Evolutionary conservation across 805 yeast genomes (phyloP), one percentile per base, ranked within the genome.

Genomic region (Metschnikowia continentalis): DNA sequence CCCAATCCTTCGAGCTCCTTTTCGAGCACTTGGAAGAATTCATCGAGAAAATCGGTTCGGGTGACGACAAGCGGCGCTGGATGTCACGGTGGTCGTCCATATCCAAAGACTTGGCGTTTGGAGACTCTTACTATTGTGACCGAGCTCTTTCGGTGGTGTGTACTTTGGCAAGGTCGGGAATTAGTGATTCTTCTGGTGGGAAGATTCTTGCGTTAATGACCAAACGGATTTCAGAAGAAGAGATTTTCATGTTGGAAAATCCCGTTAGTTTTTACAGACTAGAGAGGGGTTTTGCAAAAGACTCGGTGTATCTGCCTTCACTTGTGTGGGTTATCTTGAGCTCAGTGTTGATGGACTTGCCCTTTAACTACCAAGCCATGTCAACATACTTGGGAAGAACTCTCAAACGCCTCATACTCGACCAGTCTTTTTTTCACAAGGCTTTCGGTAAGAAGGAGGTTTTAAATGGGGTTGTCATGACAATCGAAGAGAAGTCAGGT

Each of bases 61-160:
- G 70, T 1, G 76, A 74, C 6, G 80, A 78, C 44, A 72, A 76
- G 39, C 69, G 75, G 7, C 70, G 77, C 32, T 86, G 90, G 85
- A 74, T 80, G 55, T 70, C 82, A 5, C 77, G 84, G 53, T 88
- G 90, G 86, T 78, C 80, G 53, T 75, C 85, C 35, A 77, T 79
- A 56, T 79, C 85, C 4, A 71, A 83, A 74, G 84, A 81, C 55
- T 78, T 87, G 17, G 83, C 88, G 0, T 82, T 83, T 60, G 66
- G 72, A 3, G 74, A 75, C 23, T 80, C 88, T 0, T 77, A 83
- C 35, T 73, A 87, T 46, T 88, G 86, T 58, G 79, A 81, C 5
- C 74, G 92, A 49, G 88, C 90, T 0, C 69, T 84, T 54, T 70
- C 88, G 54, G 78, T 87, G 5, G 74, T 88, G 15, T 94, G 96